phyloP scores from a whole-genome alignment of 106 monocot genomes.

The Dioscorea zingiberensis region DNA sequence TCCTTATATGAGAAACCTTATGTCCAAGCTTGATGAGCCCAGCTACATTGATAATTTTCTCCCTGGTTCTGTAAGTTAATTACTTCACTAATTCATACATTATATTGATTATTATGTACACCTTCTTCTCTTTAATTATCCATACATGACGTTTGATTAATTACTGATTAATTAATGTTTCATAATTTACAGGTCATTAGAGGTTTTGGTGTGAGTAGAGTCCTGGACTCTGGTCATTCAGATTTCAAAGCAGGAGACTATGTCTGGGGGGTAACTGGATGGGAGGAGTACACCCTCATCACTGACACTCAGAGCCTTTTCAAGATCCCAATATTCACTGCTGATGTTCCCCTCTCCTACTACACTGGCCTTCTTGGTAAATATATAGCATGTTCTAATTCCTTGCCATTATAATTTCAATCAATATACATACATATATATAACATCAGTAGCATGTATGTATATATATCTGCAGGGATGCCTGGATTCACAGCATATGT shows the following conservation, averaged over 20 bases:
- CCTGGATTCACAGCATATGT: too few species aligned
- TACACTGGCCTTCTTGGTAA: slow-evolving; percentile 12
- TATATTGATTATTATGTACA: too few species aligned
- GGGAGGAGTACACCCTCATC: slow-evolving; percentile 16
- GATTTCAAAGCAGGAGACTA: slow-evolving; percentile 13
- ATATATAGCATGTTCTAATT: too few species aligned
- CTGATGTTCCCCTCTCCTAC: slow-evolving; percentile 10
- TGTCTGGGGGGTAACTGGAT: slow-evolving; percentile 9
- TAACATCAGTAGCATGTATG: too few species aligned
- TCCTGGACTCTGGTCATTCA: slow-evolving; percentile 10
- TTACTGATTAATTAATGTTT: too few species aligned
- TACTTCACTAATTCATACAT: too few species aligned
- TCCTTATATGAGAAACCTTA: neutral
- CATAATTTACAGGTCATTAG: neutral
- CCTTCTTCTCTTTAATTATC: neutral
- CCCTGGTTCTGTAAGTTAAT: neutral
- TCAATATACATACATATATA: too few species aligned
- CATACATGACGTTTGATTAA: too few species aligned
- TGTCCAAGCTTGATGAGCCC: neutral
- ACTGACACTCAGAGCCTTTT: neutral
- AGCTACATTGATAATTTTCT: neutral
- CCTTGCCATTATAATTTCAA: too few species aligned
- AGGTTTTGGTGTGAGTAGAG: slow-evolving; percentile 5
- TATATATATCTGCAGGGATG: too few species aligned
- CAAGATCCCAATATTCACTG: slow-evolving; percentile 10